Conservation (phyloP, 345 rosid genomes). For the Cochlearia excelsa region DNA sequence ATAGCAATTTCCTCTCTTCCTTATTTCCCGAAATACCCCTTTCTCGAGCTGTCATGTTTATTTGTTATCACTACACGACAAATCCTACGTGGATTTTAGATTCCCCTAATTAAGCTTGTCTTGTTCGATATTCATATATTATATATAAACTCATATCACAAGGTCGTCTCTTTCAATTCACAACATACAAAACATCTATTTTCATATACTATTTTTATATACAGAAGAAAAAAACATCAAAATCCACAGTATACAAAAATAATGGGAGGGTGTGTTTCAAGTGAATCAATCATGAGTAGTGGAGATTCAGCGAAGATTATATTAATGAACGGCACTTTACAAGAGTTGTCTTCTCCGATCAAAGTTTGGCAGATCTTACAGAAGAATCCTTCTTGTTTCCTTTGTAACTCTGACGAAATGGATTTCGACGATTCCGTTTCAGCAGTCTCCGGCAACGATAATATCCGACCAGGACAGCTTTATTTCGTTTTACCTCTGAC, state of each 20-base stretch:
- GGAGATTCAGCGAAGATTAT: slow-evolving; percentile 66
- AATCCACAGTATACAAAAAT: neutral
- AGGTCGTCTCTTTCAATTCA: slow-evolving; percentile 29
- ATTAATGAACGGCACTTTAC: slow-evolving; percentile 64
- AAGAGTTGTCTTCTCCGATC: slow-evolving; percentile 75
- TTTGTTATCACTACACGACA: slow-evolving; percentile 32
- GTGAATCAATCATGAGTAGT: slow-evolving; percentile 48
- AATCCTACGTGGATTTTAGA: slow-evolving; percentile 31
- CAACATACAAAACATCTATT: slow-evolving; percentile 15
- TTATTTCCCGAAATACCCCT: slow-evolving; percentile 10
- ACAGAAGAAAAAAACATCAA: neutral
- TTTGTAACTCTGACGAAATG: slow-evolving; percentile 96
- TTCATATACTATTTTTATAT: neutral
- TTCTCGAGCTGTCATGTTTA: slow-evolving; percentile 34
- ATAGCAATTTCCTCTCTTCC: slow-evolving; percentile 30
- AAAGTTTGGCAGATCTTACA: slow-evolving; percentile 71
- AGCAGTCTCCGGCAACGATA: slow-evolving; percentile 68
- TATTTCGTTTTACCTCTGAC: slow-evolving; percentile 79
- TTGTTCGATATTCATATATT: slow-evolving; percentile 18
- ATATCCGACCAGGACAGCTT: slow-evolving; percentile 77
- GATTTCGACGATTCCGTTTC: slow-evolving; percentile 77
- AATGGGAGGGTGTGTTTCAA: slow-evolving; percentile 94
- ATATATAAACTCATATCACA: slow-evolving; percentile 24
- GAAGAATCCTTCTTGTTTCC: slow-evolving; percentile 56
- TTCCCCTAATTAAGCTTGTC: slow-evolving; percentile 20